phyloP scores from a whole-genome alignment of 257 asterid species.

The Thymus quinquecostatus region DNA sequence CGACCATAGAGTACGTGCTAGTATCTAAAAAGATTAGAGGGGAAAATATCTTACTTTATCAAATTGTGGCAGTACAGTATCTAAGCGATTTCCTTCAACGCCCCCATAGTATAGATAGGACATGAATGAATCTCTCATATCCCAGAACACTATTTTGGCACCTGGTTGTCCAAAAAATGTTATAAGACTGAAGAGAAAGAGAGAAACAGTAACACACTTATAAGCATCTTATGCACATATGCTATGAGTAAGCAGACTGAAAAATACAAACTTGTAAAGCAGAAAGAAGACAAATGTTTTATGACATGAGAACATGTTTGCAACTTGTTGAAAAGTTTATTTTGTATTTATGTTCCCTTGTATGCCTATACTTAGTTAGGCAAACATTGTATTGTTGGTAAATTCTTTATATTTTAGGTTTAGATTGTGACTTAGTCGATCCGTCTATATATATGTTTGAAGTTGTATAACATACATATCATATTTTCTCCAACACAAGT shows the following conservation, averaged over 20 bases:
- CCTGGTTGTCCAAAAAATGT: conserved; percentile 55
- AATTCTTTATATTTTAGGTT: no score
- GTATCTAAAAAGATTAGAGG: neutral
- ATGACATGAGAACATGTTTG: neutral
- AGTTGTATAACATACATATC: no score
- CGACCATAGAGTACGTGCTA: conserved; percentile 15
- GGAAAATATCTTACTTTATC: conserved; percentile 63
- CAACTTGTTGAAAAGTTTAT: neutral
- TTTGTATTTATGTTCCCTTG: no score
- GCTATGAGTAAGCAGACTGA: neutral
- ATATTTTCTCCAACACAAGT: no score
- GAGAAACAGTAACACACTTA: neutral
- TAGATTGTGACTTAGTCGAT: no score
- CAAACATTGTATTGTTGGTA: no score
- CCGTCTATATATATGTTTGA: no score
- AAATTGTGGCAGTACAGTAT: conserved; percentile 71
- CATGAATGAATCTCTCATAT: conserved; percentile 81
- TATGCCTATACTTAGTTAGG: no score
- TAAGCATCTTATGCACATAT: neutral
- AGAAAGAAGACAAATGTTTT: neutral
- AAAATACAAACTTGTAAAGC: neutral
- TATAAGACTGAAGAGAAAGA: neutral
- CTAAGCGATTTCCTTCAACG: conserved; percentile 82
- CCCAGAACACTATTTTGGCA: conserved; percentile 89
- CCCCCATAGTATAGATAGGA: conserved; percentile 68